Percentiles rank a stretch among this genome's conserved stretches.
These are phyloP conservation scores for Inosperma sp. DNA, from an alignment of 768 basidiomycete genomes.

Conservation along the genomic window DNA sequence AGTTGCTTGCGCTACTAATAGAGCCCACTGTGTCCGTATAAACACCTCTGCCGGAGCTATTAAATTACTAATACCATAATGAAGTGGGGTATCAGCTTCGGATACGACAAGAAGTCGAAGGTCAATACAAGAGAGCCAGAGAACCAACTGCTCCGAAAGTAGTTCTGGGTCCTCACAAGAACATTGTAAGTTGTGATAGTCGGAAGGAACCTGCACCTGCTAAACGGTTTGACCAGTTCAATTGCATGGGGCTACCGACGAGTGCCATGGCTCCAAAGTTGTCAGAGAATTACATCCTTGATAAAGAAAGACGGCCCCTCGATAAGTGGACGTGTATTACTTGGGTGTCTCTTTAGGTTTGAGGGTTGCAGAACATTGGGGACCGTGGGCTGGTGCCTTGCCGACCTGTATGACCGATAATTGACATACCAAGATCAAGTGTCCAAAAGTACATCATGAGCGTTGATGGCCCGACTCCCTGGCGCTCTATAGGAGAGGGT, in stretches of 20 bases:
- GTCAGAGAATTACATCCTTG: slow-evolving; percentile 5
- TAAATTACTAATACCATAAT: neutral
- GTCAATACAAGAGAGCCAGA: too few relatives aligned
- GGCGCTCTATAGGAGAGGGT: neutral
- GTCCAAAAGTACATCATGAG: neutral
- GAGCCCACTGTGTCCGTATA: neutral
- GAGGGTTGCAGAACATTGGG: neutral
- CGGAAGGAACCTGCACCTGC: neutral
- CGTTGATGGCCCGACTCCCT: slow-evolving; percentile 2
- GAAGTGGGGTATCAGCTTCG: slow-evolving; percentile 8
- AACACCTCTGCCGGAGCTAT: slow-evolving; percentile 1
- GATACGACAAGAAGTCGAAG: slow-evolving; percentile 4
- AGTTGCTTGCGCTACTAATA: slow-evolving; percentile 5
- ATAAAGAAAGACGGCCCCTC: slow-evolving; percentile 4
- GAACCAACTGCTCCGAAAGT: too few relatives aligned
- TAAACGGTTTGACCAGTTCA: slow-evolving; percentile 2
- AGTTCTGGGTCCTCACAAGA: neutral
- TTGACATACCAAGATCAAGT: neutral
- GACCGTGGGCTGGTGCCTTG: too few relatives aligned
- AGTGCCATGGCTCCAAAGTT: slow-evolving; percentile 3
- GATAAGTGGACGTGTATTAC: neutral
- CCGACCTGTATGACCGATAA: neutral
- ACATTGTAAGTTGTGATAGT: neutral
- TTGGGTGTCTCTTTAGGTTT: slow-evolving; percentile 2
- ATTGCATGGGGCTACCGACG: neutral